Evolutionary conservation across 768 basidiomycete species (phyloP).

Genomic region (Pleurotus giganteus): DNA sequence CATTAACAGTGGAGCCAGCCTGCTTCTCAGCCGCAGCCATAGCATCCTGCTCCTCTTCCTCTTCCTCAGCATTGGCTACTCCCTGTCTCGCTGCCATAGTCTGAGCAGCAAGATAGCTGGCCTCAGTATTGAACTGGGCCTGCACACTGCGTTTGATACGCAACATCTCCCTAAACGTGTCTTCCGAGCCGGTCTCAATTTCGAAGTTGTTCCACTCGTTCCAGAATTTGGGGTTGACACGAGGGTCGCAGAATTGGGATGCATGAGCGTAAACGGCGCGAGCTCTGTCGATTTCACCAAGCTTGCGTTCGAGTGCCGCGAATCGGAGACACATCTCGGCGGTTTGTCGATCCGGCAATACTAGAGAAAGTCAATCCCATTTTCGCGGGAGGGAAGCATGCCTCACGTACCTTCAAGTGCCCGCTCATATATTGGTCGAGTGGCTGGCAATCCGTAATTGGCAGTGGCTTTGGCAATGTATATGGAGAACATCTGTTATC

Average conservation of each 20-base stretch:
- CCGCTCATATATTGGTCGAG: slow-evolving; percentile 93
- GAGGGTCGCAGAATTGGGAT: slow-evolving; percentile 97
- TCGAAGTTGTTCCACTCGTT: slow-evolving; percentile 96
- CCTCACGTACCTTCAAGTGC: slow-evolving; percentile 68
- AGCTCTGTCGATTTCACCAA: slow-evolving; percentile 98
- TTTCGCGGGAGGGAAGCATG: background rate
- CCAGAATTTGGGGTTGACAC: slow-evolving; percentile 92
- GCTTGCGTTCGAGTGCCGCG: slow-evolving; percentile 92
- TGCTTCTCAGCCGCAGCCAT: slow-evolving; percentile 87
- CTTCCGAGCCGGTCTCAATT: slow-evolving; percentile 97
- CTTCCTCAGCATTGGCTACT: slow-evolving; percentile 43
- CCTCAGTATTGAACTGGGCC: slow-evolving; percentile 98
- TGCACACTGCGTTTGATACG: slow-evolving; percentile 98
- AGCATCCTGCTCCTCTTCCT: slow-evolving; percentile 56
- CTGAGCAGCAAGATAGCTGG: slow-evolving; percentile 89
- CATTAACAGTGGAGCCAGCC: slow-evolving; percentile 46
- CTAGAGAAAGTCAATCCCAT: slow-evolving; percentile 21
- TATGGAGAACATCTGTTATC: slow-evolving; percentile 83
- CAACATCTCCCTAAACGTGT: slow-evolving; percentile 94
- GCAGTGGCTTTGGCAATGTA: slow-evolving; percentile 97
- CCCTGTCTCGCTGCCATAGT: slow-evolving; percentile 71
- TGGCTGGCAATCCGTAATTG: slow-evolving; percentile 95
- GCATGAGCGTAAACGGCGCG: slow-evolving; percentile 97
- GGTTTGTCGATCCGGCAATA: slow-evolving; percentile 89
- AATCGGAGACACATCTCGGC: slow-evolving; percentile 98